Evolutionary conservation across 768 basidiomycete species (phyloP).

Genomic region (Kwoniella dejecticola): DNA sequence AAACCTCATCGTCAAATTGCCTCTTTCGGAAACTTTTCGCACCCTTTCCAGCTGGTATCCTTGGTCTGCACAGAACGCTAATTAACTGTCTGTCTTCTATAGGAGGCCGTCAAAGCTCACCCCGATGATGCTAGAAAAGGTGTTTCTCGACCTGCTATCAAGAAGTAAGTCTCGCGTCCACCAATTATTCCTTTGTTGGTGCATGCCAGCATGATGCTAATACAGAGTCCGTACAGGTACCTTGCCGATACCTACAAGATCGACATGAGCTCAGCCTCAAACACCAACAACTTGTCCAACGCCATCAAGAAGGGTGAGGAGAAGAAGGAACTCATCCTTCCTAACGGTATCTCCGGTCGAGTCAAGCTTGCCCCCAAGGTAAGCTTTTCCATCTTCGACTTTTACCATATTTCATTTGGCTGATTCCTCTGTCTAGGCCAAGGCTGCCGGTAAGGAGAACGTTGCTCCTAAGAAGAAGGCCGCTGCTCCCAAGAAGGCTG

Average conservation of each 20-base stretch:
- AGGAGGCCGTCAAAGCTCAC: slow-evolving; percentile 74
- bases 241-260: slow-evolving; percentile 82
- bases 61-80: slow-evolving; percentile 11
- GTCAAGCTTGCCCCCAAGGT: slow-evolving; percentile 55
- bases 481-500: slow-evolving; percentile 42
- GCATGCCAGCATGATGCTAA: neutral
- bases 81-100: slow-evolving; percentile 10
- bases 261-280: slow-evolving; percentile 71
- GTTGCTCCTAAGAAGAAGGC: slow-evolving; percentile 55
- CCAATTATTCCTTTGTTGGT: neutral
- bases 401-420: too few species aligned
- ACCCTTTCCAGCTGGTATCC: neutral
- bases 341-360: slow-evolving; percentile 68
- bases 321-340: slow-evolving; percentile 78
- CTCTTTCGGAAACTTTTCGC: slow-evolving; percentile 31
- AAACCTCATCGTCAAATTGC: slow-evolving; percentile 23
- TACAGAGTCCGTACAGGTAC: slow-evolving; percentile 61
- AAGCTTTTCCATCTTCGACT: too few species aligned
- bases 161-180: slow-evolving; percentile 64
- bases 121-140: slow-evolving; percentile 70
- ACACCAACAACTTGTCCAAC: slow-evolving; percentile 73
- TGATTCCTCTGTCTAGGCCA: slow-evolving; percentile 13
- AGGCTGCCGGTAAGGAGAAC: slow-evolving; percentile 54
- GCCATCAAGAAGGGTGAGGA: slow-evolving; percentile 81
- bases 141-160: slow-evolving; percentile 75